Base-by-base conservation (phyloP, 768 basidiomycete species). In the Steccherinum ochraceum region DNA sequence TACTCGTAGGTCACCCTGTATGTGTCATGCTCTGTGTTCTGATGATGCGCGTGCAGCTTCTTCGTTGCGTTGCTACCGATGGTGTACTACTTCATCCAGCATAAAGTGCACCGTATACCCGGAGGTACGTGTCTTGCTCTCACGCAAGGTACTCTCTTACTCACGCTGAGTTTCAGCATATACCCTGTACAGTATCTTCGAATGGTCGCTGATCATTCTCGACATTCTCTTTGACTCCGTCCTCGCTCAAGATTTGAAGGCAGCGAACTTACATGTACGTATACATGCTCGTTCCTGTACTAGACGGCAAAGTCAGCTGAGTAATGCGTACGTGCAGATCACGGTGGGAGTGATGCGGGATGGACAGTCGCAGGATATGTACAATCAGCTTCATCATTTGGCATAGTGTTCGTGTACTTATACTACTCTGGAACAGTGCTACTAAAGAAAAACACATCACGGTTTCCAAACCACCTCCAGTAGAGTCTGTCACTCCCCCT, bases 1-100 rank as follows among this genome's bases (percentile, higher is more conserved):
- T 62, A 67, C 44, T 65, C 67, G 86, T 81, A 61, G 56, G 79
- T 58, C 4, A 10, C 23, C 2, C 16, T 16, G n/a, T n/a, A 1
- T 11, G 10, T 12, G 1, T 21, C 12, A 18, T 4, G 21, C 11
- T 25, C 45, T 51, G 43, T 23, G 11, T 54, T 26, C 42, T 44
- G 24, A 47, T 20, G 16, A 3, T n/a, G 3, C 50, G 57, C 43
- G 7, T 13, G 3, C 56, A 89, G 86, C 10, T 95, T 93, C 67
- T 89, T 93, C 58, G 59, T 66, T 3, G 72, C 79, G 5, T 71
- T 93, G 24, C 64, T 83, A 16, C 89, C 89, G 13, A 72, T 95
- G 58, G 70, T 92, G 10, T 91, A 89, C 66, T 89, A 86, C 61
- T 95, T 88, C 66, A 71, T 93, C 20, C 86, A 86, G 59, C 93